Base-by-base conservation (phyloP, 805 yeast species). In the Candida railenensis region DNA sequence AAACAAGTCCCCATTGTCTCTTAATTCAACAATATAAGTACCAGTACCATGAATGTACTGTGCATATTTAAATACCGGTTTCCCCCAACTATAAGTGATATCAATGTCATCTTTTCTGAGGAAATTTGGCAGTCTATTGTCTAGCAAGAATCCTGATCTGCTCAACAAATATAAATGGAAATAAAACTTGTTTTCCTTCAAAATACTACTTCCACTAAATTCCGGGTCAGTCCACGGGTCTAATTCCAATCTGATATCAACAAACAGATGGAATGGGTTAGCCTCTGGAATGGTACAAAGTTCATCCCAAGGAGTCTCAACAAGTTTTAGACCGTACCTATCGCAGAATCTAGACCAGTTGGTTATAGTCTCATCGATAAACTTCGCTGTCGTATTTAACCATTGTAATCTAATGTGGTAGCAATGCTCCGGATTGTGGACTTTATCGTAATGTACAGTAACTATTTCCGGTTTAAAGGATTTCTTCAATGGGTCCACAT, bases 341-440 rank as follows among this genome's bases (percentile, higher is more conserved):
- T 89, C 96, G 55, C 96, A 89, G 41, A 85, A 71, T 46, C 96
- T 76, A 0, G 89, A 80, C 88, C 97, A 86, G 41, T 81, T 77
- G 38, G 76, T 81, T 37, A 90, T 74, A 11, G 87, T 72, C 53
- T 90, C 96, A 48, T 90, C 97, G 42, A 89, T 81, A 28, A 88
- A 69, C 59, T 87, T 87, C 2, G 96, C 86, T 0, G 98, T 89
- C 0, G 96, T 83, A 49, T 87, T 89, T 28, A 92, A 68, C 99
- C 99, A 94, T 61, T 94, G 97, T 12, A 92, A 63, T 40, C 96
- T 73, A 28, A 94, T 77, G 58, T 92, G 98, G 69, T 84, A 94
- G 59, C 97, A 91, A 57, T 91, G 96, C 53, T 87, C 92, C 0
- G 97, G 97, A 59, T 91, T 92, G 62, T 90, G 97, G 2, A 91